Evolutionary conservation across 2,329 filamentous ascomycete species (phyloP).

Genomic region (Hypoxylon sp.): DNA sequence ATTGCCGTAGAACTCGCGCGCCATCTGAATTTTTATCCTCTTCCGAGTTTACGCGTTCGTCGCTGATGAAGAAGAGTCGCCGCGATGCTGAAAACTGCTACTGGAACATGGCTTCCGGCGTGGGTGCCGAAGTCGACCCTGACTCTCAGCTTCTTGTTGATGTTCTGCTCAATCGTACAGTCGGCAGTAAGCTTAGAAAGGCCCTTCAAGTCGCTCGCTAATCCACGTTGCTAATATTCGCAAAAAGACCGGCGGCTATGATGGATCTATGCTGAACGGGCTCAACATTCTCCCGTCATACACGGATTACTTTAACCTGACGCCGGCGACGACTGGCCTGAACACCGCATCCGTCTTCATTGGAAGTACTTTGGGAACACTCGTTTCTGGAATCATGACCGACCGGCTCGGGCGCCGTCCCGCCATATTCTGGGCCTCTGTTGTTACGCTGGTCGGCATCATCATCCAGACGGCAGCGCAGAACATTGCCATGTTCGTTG

Average conservation of each 20-base stretch:
- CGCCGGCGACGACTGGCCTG: constrained; percentile 59
- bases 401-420: constrained; percentile 54
- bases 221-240: background rate
- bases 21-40: background rate
- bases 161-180: constrained; percentile 55
- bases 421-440: constrained; percentile 51
- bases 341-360: constrained; percentile 65
- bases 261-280: constrained; percentile 63
- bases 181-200: constrained; percentile 50
- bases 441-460: constrained; percentile 54
- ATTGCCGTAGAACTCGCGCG: background rate
- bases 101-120: constrained; percentile 57
- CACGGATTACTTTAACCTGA: constrained; percentile 63
- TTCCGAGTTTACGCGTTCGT: background rate
- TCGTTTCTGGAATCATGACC: constrained; percentile 52
- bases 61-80: background rate
- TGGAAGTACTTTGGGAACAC: constrained; percentile 55
- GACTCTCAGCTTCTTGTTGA: constrained; percentile 50
- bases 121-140: constrained; percentile 55
- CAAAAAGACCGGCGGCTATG: constrained; percentile 48
- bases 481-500: constrained; percentile 60
- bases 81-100: constrained; percentile 48
- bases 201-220: background rate
- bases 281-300: constrained; percentile 66
- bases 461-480: constrained; percentile 58